Evolutionary conservation across 2,329 filamentous ascomycete species (phyloP), one percentile per base, ranked within the genome.

Genomic region (Ophiostoma piceae): DNA sequence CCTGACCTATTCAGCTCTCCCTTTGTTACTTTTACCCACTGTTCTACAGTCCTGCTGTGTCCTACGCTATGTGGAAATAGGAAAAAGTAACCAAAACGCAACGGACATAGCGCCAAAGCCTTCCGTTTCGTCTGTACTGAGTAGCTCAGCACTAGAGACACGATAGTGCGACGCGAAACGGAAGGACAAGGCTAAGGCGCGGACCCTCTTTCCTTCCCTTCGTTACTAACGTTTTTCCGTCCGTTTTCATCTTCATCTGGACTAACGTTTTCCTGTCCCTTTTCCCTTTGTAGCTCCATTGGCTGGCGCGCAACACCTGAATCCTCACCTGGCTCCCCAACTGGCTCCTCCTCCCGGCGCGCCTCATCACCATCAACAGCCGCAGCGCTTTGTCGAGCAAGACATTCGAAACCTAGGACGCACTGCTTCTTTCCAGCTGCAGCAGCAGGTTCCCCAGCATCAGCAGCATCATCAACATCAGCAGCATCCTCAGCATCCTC

Each of bases 401-500:
- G 60, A 64, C 8, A 64, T 9, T 35, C 62, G 62, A 37, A 7
- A 39, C 19, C 35, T 65, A 8, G 35, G 35, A 39, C 62, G 35
- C 6, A 65, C 62, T 19, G 32, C 62, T 4, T 37, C 60, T 16
- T 65, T 65, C n/a, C 62, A 65, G 32, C 35, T 22, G 62, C 62
- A 39, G 19, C 62, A 65, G 19, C 62, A 65, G 62, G 37, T 22
- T 22, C 65, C 39, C 11, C 65, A 66, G 11, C 37, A 26, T 19
- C 71, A 68, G 35, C 64, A 22, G 26, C 26, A 29, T 29, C 26
- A 1, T 29, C n/a, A n/a, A n/a, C n/a, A n/a, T 5, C 64, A 66
- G 11, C 51, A 22, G 14, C 71, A 67, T 29, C 66, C 37, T 39
- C 67, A 69, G 5, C 71, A 70, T 7, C 67, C 37, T 1, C 71